Conservation (phyloP, 2,329 filamentous ascomycete species). For the Penicillium sclerotigenum region DNA sequence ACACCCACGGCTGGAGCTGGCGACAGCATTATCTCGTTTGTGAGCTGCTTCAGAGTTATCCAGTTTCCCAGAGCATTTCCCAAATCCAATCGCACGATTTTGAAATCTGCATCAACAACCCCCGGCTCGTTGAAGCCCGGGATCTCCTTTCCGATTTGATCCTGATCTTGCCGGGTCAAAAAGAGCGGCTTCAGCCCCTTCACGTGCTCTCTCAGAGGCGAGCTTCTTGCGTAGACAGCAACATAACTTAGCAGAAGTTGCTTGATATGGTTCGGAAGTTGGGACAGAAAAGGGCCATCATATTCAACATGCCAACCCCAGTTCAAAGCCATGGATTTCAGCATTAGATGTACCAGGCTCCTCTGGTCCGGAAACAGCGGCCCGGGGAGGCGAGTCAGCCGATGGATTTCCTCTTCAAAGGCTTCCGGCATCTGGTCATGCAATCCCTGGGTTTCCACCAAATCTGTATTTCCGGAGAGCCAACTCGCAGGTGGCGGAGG, state of each 20-base stretch:
- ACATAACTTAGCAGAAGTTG: slow-evolving; percentile 56
- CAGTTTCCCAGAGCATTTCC: slow-evolving; percentile 49
- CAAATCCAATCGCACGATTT: slow-evolving; percentile 54
- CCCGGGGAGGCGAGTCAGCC: slow-evolving; percentile 42
- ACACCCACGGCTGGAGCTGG: slow-evolving; percentile 7
- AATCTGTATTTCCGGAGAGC: slow-evolving; percentile 29
- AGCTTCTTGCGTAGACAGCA: slow-evolving; percentile 47
- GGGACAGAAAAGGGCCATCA: slow-evolving; percentile 53
- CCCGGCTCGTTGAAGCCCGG: slow-evolving; percentile 5
- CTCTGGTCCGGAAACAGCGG: slow-evolving; percentile 32
- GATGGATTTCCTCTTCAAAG: slow-evolving; percentile 25
- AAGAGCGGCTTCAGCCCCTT: slow-evolving; percentile 53
- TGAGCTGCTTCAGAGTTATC: slow-evolving; percentile 50
- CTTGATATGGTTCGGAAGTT: slow-evolving; percentile 52
- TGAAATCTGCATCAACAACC: slow-evolving; percentile 32
- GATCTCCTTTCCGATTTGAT: slow-evolving; percentile 6
- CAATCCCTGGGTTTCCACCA: not conserved
- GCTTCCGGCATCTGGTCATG: slow-evolving; percentile 6
- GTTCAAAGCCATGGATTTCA: slow-evolving; percentile 54
- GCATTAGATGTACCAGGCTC: slow-evolving; percentile 51
- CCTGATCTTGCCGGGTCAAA: slow-evolving; percentile 19
- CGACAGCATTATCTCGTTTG: slow-evolving; percentile 41
- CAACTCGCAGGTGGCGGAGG: slow-evolving; percentile 48
- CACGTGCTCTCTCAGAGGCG: slow-evolving; percentile 38
- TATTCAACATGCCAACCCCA: slow-evolving; percentile 58